Conservation (phyloP, 2,329 filamentous ascomycete genomes). For the Neofusicoccum sp. region DNA sequence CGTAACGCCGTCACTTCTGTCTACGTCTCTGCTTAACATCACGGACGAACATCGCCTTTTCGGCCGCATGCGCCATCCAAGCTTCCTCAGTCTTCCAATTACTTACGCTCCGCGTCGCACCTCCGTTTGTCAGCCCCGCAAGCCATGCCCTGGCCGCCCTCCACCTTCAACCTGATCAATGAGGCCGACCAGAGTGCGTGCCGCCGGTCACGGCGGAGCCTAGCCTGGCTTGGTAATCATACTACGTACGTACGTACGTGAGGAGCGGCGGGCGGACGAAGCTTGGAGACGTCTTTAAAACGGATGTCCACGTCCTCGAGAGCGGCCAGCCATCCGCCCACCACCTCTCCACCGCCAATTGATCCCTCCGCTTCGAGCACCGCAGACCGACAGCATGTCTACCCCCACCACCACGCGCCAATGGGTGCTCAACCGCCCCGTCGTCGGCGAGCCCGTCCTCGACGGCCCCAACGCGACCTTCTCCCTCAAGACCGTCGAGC, state of each 20-base stretch:
- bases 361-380: background rate
- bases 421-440: slow-evolving; percentile 46
- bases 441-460: slow-evolving; percentile 36
- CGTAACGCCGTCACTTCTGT: background rate
- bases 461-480: slow-evolving; percentile 41
- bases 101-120: background rate
- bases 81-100: background rate
- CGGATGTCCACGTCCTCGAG: background rate
- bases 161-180: no score
- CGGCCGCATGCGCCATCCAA: background rate
- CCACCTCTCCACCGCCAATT: background rate
- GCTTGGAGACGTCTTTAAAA: background rate
- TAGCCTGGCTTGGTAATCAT: no score
- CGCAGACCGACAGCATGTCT: background rate
- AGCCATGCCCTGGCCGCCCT: background rate
- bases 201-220: no score
- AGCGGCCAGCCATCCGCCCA: background rate
- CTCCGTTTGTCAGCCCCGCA: background rate
- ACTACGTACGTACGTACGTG: no score
- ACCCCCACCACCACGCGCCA: slow-evolving; percentile 32
- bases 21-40: background rate
- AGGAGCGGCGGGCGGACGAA: no score
- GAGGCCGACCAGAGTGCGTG: no score
- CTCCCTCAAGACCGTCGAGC: slow-evolving; percentile 34
- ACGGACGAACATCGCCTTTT: background rate